Conservation (phyloP, 768 basidiomycete species). For the Pulveroboletus sp. region DNA sequence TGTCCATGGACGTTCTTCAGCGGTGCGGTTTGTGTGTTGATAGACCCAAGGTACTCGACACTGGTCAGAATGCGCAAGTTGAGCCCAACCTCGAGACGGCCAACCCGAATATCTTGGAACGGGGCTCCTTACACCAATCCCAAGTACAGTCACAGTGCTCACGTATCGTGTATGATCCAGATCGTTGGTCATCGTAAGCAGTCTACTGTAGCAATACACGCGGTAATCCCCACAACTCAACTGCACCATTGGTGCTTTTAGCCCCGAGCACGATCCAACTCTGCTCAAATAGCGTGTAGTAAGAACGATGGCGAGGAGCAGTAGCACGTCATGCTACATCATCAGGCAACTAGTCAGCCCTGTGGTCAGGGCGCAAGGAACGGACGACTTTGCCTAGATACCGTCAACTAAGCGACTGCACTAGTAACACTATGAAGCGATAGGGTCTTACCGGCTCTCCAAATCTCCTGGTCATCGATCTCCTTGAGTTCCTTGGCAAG, state of each 20-base stretch:
- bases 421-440: neutral
- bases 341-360: conserved; percentile 44
- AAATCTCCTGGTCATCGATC: conserved; percentile 98
- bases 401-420: conserved; percentile 5
- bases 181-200: neutral
- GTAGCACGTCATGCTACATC: conserved; percentile 6
- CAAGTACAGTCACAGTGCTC: neutral
- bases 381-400: conserved; percentile 79
- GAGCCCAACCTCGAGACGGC: too few relatives aligned
- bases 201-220: conserved; percentile 15
- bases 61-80: too few relatives aligned
- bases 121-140: neutral
- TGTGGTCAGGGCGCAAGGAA: conserved; percentile 81
- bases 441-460: conserved; percentile 72
- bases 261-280: conserved; percentile 10
- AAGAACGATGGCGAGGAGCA: conserved; percentile 3
- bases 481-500: conserved; percentile 88
- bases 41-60: too few relatives aligned
- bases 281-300: conserved; percentile 4
- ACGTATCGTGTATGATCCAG: neutral
- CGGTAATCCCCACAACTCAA: conserved; percentile 4
- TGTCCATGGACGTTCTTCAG: conserved; percentile 39
- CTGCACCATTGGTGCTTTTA: conserved; percentile 29
- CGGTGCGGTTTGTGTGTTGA: too few relatives aligned
- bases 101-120: too few relatives aligned